Base-by-base conservation (phyloP, 2,329 filamentous ascomycete genomes). In the Alternaria burnsii region DNA sequence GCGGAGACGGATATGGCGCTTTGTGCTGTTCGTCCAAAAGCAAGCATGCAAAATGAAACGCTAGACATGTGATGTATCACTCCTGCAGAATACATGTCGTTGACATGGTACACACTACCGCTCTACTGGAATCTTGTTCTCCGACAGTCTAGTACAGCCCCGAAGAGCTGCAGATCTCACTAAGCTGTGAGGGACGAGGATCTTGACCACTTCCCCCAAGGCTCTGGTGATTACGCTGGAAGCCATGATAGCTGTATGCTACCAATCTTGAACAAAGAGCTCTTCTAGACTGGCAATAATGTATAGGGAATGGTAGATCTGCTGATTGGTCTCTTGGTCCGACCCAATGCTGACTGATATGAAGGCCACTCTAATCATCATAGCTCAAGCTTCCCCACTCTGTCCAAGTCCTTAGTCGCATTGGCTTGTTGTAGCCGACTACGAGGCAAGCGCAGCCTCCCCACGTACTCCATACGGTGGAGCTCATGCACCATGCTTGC, bases 401-500 rank as follows among this genome's bases (percentile, higher is more conserved):
- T 20, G 30, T 24, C 40, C 26, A 34, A 11, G 24, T 36, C 24
- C 16, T 32, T 52, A 43, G 20, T 34, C 44, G 34, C 55, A 52
- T 18, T 59, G 50, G 18, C 55, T 26, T 28, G 44, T 16, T 40
- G 40, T n/a, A 40, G 38, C 40, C 30, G 44, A n/a, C 22, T 51
- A 55, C 38, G 40, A 40, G 58, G 46, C 44, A 36, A 44, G 43
- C 42, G 47, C 40, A 46, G 47, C 47, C 28, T 46, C 28, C 57
- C 52, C 52, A 55, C 38, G 24, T 36, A 40, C 24, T 46, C 42
- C 34, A 43, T 50, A 38, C 14, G 26, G 55, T 46, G 44, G 52
- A 44, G 22, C 38, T 38, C 18, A 20, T 60, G 30, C 22, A 50
- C 43, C 28, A 56, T 52, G 40, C 36, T 30, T 47, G 40, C 43